A percentile compares a stretch with the other conserved stretches of the same genome.
These are phyloP conservation scores for Bryoerythrophyllum caledonicum DNA, from an alignment of 225 moss, liverwort and hornwort genomes.

Conservation along the genomic window DNA sequence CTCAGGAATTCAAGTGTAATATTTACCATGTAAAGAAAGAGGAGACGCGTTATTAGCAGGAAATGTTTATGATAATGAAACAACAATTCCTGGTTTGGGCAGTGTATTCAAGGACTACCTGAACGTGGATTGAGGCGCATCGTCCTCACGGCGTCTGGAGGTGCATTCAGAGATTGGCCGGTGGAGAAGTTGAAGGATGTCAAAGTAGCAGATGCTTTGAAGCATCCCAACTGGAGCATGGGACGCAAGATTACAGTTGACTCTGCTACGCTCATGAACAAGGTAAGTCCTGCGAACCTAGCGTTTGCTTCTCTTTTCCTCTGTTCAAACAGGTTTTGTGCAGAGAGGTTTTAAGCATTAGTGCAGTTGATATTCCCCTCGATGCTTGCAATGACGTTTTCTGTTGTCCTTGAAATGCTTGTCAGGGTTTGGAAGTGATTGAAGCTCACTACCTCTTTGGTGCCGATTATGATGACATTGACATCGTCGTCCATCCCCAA, in stretches of 20 bases:
- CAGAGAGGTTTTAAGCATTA: neutral
- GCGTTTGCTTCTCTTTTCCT: slow-evolving; percentile 1
- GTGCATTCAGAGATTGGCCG: slow-evolving; percentile 99
- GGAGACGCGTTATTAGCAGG: no score
- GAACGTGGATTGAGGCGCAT: slow-evolving; percentile 90
- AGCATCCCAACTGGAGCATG: slow-evolving; percentile 99
- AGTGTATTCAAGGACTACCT: slow-evolving; percentile 98
- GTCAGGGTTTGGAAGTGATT: slow-evolving; percentile 94
- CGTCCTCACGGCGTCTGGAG: slow-evolving; percentile 94
- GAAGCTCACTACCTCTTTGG: slow-evolving; percentile 98
- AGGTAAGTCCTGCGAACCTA: slow-evolving; percentile 35
- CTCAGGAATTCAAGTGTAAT: neutral
- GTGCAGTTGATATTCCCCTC: neutral
- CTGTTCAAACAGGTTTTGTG: neutral
- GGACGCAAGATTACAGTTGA: slow-evolving; percentile 96
- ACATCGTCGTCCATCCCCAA: slow-evolving; percentile 96
- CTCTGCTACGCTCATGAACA: slow-evolving; percentile 97
- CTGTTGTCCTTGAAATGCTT: neutral
- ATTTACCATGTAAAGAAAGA: no score
- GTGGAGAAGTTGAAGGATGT: slow-evolving; percentile 88
- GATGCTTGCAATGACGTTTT: slow-evolving; percentile 6
- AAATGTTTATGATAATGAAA: neutral
- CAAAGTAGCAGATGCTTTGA: slow-evolving; percentile 95
- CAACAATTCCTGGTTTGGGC: slow-evolving; percentile 17
- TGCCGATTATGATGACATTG: slow-evolving; percentile 86